phyloP scores from a whole-genome alignment of 495 filamentous ascomycete genomes.

The Umbilicaria muhlenbergii region DNA sequence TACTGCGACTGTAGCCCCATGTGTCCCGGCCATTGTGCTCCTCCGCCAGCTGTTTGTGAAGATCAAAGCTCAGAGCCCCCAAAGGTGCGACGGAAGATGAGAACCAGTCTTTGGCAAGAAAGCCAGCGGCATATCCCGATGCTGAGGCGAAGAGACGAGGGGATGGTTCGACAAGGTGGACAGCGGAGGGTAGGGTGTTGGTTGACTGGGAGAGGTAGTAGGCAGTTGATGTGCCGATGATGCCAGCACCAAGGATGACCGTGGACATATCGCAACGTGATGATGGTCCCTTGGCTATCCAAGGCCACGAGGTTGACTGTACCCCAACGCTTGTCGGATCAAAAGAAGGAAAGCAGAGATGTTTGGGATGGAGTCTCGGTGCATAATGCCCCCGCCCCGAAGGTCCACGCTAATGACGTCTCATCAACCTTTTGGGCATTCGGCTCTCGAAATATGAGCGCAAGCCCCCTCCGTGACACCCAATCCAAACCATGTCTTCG shows the following conservation, averaged over 20 bases:
- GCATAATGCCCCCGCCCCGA: no score
- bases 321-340: no score
- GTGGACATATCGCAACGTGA: conserved; percentile 29
- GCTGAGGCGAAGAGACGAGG: conserved; percentile 51
- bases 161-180: conserved; percentile 56
- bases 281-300: no score
- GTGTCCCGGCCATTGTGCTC: conserved; percentile 38
- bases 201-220: conserved; percentile 49
- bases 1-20: conserved; percentile 57
- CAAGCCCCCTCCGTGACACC: no score
- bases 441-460: no score
- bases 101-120: conserved; percentile 64
- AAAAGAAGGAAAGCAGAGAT: no score
- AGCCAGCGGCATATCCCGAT: conserved; percentile 60
- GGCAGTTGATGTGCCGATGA: conserved; percentile 65
- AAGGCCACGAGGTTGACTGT: no score
- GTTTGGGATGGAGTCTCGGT: no score
- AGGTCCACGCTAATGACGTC: no score
- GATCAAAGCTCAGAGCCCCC: conserved; percentile 50
- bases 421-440: no score
- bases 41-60: conserved; percentile 49
- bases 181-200: conserved; percentile 30
- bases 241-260: conserved; percentile 63
- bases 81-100: conserved; percentile 33
- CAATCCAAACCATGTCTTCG: background rate